Evolutionary conservation across 768 basidiomycete genomes (phyloP).

Genomic region (Termitomyces heimii): DNA sequence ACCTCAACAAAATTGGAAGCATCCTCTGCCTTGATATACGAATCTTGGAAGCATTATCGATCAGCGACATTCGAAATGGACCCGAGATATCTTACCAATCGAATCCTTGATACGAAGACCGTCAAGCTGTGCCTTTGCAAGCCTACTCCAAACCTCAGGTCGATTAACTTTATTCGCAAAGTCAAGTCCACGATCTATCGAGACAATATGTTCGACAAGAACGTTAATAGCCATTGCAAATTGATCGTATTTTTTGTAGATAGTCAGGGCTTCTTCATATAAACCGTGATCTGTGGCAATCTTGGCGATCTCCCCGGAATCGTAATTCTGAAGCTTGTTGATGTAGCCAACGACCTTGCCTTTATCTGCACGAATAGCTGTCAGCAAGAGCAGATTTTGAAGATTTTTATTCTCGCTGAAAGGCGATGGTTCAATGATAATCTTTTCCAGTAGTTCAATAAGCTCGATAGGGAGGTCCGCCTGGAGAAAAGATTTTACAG

Average conservation of each 20-base stretch:
- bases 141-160: slow-evolving; percentile 94
- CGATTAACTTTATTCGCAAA: slow-evolving; percentile 95
- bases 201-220: slow-evolving; percentile 96
- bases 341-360: slow-evolving; percentile 98
- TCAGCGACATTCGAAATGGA: not conserved
- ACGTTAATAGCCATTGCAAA: slow-evolving; percentile 96
- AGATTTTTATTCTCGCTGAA: slow-evolving; percentile 98
- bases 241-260: slow-evolving; percentile 97
- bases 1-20: slow-evolving; percentile 92
- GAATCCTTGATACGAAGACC: slow-evolving; percentile 97
- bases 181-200: slow-evolving; percentile 92
- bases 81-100: slow-evolving; percentile 57
- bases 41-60: slow-evolving; percentile 45
- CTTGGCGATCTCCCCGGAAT: slow-evolving; percentile 89
- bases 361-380: slow-evolving; percentile 96
- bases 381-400: slow-evolving; percentile 91
- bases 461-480: slow-evolving; percentile 96
- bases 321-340: slow-evolving; percentile 95
- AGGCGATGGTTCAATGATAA: slow-evolving; percentile 93
- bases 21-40: slow-evolving; percentile 97
- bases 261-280: slow-evolving; percentile 93
- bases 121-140: slow-evolving; percentile 98
- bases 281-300: slow-evolving; percentile 96
- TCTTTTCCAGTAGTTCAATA: slow-evolving; percentile 97
- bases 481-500: slow-evolving; percentile 97